phyloP scores from a whole-genome alignment of 108 stramenopile species.

The Cylindrotheca fusiformis region DNA sequence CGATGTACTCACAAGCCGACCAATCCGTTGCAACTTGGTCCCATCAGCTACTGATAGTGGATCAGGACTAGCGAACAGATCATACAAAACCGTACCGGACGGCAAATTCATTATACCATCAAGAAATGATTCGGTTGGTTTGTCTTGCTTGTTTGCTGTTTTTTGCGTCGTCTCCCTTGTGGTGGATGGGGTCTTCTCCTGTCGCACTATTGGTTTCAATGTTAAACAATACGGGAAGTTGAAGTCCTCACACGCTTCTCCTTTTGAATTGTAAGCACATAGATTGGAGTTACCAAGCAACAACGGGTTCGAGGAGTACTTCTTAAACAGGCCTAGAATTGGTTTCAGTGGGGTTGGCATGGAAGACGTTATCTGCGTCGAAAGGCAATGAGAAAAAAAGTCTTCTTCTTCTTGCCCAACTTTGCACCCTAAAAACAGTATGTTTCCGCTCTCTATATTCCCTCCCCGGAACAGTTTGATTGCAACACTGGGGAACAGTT shows the following conservation, averaged over 20 bases:
- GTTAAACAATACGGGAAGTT: slow-evolving; percentile 34
- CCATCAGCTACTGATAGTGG: slow-evolving; percentile 22
- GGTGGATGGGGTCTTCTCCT: not conserved
- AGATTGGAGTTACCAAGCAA: slow-evolving; percentile 31
- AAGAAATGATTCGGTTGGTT: slow-evolving; percentile 20
- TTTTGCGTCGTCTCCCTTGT: not conserved
- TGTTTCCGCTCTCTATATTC: slow-evolving; percentile 20
- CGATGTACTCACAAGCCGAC: slow-evolving; percentile 22
- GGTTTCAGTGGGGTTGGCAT: slow-evolving; percentile 25
- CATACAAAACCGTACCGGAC: slow-evolving; percentile 21
- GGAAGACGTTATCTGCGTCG: slow-evolving; percentile 26
- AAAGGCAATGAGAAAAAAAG: slow-evolving; percentile 40
- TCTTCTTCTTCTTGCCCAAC: slow-evolving; percentile 32
- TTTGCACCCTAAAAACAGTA: slow-evolving; percentile 36
- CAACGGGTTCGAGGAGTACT: slow-evolving; percentile 25
- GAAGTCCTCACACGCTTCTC: slow-evolving; percentile 8
- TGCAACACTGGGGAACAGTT: slow-evolving; percentile 23
- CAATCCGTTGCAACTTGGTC: slow-evolving; percentile 27
- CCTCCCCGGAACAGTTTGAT: slow-evolving; percentile 28
- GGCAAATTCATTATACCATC: slow-evolving; percentile 20
- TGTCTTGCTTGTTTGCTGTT: not conserved
- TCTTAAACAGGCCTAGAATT: slow-evolving; percentile 16
- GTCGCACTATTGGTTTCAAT: slow-evolving; percentile 4
- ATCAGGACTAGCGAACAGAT: slow-evolving; percentile 31
- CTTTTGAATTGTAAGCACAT: slow-evolving; percentile 15